phyloP scores from a whole-genome alignment of 2,329 filamentous ascomycete genomes.

The Alternaria brassicicola region DNA sequence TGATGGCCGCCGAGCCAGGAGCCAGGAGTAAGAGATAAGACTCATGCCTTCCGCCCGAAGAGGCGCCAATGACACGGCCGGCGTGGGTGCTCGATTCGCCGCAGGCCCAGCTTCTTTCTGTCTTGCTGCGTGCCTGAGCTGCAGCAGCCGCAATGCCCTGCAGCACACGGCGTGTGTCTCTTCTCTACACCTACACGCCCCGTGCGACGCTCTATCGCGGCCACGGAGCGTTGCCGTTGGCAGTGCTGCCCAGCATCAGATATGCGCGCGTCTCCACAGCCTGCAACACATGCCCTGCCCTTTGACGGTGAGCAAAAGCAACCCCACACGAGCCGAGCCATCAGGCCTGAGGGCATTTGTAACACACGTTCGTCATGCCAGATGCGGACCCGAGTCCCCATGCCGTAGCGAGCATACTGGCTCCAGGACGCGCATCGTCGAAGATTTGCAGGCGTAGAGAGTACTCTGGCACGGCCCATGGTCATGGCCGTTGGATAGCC shows the following conservation, averaged over 20 bases:
- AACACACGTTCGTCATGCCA: conserved; percentile 25
- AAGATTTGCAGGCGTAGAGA: background rate
- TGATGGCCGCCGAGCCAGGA: conserved; percentile 25
- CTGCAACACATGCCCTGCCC: background rate
- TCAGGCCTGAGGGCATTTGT: conserved; percentile 21
- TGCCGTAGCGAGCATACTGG: conserved; percentile 2
- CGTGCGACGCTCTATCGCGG: conserved; percentile 8
- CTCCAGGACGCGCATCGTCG: conserved; percentile 1
- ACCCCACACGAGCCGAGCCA: conserved; percentile 26
- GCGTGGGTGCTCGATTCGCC: conserved; percentile 22
- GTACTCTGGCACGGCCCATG: background rate
- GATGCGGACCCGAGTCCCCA: background rate
- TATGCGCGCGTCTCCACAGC: background rate
- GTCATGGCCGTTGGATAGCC: background rate
- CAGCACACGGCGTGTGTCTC: conserved; percentile 10
- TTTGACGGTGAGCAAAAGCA: conserved; percentile 3
- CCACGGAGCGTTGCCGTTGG: conserved; percentile 2
- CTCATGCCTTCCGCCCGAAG: conserved; percentile 17
- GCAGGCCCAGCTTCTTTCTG: conserved; percentile 11
- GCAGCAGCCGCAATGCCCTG: conserved; percentile 27
- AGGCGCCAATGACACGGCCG: conserved; percentile 23
- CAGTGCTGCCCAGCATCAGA: background rate
- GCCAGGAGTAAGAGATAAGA: conserved; percentile 39
- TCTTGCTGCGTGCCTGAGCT: conserved; percentile 24
- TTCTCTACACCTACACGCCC: background rate